phyloP scores from a whole-genome alignment of 73 alveolate genomes.

The Paramecium pentaurelia region DNA sequence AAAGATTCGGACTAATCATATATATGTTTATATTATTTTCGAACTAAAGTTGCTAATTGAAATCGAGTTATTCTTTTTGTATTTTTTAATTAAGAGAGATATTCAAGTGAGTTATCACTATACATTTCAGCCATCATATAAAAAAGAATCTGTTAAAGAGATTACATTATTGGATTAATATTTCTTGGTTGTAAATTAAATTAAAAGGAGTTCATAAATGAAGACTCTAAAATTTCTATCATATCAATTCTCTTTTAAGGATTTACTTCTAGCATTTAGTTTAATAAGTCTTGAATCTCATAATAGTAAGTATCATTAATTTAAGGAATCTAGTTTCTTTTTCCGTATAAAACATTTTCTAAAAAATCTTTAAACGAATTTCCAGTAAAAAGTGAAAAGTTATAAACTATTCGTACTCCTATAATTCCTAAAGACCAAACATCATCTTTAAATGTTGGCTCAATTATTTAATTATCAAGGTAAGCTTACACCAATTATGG shows the following conservation, averaged over 20 bases:
- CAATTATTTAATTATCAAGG: not conserved
- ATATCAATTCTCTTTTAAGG: not conserved
- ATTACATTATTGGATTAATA: not conserved
- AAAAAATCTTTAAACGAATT: not conserved
- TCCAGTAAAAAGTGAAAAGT: not conserved
- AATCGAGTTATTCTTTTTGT: not conserved
- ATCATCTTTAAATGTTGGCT: not conserved
- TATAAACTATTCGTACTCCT: not conserved
- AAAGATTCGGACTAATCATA: not conserved
- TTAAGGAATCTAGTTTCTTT: not conserved
- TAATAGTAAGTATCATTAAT: not conserved
- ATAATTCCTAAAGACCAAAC: not conserved
- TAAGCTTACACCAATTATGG: not conserved
- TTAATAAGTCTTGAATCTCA: not conserved
- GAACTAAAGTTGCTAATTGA: not conserved
- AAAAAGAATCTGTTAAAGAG: not conserved
- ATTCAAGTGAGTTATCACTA: not conserved
- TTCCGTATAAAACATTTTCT: not conserved
- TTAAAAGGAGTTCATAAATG: not conserved
- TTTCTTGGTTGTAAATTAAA: not conserved
- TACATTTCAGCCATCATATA: constrained; percentile 1
- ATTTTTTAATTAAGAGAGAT: not conserved
- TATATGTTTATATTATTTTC: not conserved
- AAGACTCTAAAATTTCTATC: not conserved
- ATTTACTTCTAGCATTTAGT: not conserved